phyloP scores from a whole-genome alignment of 2,329 filamentous ascomycete genomes.

The Exophiala alcalophila region DNA sequence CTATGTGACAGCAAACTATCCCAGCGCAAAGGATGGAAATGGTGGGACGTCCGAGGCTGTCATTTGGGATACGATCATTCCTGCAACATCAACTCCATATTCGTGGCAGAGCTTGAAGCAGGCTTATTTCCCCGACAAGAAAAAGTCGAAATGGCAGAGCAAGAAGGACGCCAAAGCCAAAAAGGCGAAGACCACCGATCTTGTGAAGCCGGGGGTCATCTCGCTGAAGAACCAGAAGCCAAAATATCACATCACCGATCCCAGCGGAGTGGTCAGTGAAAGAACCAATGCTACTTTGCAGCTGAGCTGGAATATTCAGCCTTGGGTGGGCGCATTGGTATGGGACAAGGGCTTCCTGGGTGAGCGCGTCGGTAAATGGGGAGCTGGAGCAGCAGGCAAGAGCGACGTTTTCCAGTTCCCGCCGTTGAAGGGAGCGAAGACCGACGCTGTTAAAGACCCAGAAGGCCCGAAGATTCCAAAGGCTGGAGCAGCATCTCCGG shows the following conservation, averaged over 20 bases:
- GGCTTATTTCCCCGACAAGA: constrained; percentile 35
- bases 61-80: constrained; percentile 96
- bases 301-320: constrained; percentile 94
- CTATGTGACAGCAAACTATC: constrained; percentile 80
- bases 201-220: constrained; percentile 58
- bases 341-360: constrained; percentile 62
- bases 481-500: constrained; percentile 20
- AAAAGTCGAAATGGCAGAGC: constrained; percentile 30
- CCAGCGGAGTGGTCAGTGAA: constrained; percentile 72
- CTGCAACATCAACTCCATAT: constrained; percentile 53
- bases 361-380: constrained; percentile 49
- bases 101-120: constrained; percentile 40
- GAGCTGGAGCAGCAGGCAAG: constrained; percentile 49
- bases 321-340: constrained; percentile 84
- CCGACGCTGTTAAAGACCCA: constrained; percentile 23
- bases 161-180: constrained; percentile 29
- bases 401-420: constrained; percentile 57
- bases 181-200: constrained; percentile 20
- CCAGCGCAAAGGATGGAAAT: constrained; percentile 33
- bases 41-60: constrained; percentile 64
- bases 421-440: constrained; percentile 45
- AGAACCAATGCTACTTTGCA: constrained; percentile 71
- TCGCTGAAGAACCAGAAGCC: constrained; percentile 79
- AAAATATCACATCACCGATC: constrained; percentile 97
- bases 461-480: constrained; percentile 26